A percentile compares a stretch with the other conserved stretches of the same genome.
These are phyloP conservation scores for Boletus vermiculosoides DNA, from an alignment of 768 basidiomycete species.

Conservation along the genomic window DNA sequence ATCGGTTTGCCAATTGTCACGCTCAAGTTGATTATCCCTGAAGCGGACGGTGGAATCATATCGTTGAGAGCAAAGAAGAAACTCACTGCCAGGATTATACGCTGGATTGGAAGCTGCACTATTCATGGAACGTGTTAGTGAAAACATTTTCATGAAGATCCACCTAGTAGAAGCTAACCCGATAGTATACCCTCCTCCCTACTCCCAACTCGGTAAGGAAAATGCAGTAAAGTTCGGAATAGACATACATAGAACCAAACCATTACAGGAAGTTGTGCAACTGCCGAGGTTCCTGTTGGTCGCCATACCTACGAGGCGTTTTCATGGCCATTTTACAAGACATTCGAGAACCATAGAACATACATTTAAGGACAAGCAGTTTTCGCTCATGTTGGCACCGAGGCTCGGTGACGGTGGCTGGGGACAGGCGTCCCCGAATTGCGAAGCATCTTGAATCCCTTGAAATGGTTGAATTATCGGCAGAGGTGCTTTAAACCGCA, in stretches of 20 bases:
- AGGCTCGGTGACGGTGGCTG: constrained; percentile 39
- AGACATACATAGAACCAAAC: constrained; percentile 24
- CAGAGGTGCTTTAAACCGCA: constrained; percentile 58
- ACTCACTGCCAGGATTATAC: constrained; percentile 16
- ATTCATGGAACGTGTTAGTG: background rate
- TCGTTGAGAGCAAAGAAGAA: background rate
- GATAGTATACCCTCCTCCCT: constrained; percentile 18
- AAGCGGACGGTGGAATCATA: background rate
- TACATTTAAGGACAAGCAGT: constrained; percentile 56
- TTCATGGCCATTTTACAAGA: background rate
- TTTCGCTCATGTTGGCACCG: constrained; percentile 48
- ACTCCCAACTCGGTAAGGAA: background rate
- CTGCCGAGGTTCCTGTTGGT: constrained; percentile 4
- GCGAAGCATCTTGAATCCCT: constrained; percentile 41
- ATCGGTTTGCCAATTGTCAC: constrained; percentile 13
- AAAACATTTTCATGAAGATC: background rate
- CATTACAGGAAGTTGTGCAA: constrained; percentile 15
- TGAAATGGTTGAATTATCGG: constrained; percentile 34
- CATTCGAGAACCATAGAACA: background rate
- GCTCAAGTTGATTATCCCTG: constrained; percentile 15
- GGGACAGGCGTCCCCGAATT: constrained; percentile 57
- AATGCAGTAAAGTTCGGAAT: background rate
- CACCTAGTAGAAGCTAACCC: background rate
- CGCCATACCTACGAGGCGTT: constrained; percentile 16
- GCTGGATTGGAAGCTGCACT: constrained; percentile 19